These are phyloP conservation scores for Flaveria robusta DNA, from an alignment of 129 eudicot species.

Conservation along the genomic window DNA sequence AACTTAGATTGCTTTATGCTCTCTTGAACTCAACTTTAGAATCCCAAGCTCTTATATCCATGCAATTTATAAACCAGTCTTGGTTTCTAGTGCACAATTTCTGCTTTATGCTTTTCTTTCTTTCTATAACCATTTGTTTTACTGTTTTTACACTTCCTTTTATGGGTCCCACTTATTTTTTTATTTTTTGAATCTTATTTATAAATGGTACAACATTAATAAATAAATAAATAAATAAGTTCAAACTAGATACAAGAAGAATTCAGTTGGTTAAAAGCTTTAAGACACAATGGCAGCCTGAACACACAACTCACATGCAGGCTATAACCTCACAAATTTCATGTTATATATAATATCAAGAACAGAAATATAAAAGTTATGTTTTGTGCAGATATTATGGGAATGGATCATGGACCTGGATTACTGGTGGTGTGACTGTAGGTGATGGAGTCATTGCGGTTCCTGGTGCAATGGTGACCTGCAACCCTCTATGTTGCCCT, in stretches of 20 bases:
- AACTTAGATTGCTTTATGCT: slow-evolving; percentile 52
- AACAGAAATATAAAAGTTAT: slow-evolving; percentile 8
- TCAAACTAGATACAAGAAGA: slow-evolving; percentile 25
- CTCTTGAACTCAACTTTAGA: slow-evolving; percentile 50
- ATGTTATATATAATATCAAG: slow-evolving; percentile 20
- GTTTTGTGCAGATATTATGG: slow-evolving; percentile 30
- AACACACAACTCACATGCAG: slow-evolving; percentile 30
- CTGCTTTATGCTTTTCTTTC: slow-evolving; percentile 86
- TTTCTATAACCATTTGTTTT: slow-evolving; percentile 35
- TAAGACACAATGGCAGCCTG: slow-evolving; percentile 27
- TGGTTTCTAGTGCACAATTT: slow-evolving; percentile 66
- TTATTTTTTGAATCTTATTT: slow-evolving; percentile 12
- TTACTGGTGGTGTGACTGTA: slow-evolving; percentile 29
- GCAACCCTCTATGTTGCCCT: slow-evolving; percentile 69
- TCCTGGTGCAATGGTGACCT: slow-evolving; percentile 66
- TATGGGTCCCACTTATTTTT: slow-evolving; percentile 11
- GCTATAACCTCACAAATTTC: slow-evolving; percentile 24
- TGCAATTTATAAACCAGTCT: slow-evolving; percentile 49
- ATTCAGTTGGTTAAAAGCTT: slow-evolving; percentile 24
- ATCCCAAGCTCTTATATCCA: slow-evolving; percentile 73
- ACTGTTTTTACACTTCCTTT: slow-evolving; percentile 8
- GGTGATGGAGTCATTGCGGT: slow-evolving; percentile 44
- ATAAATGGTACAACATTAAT: slow-evolving; percentile 15
- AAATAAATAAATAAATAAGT: slow-evolving; percentile 18
- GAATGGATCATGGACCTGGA: slow-evolving; percentile 34